Conservation (phyloP, 441 rosid genomes). For the Pelargonium citronellum region DNA sequence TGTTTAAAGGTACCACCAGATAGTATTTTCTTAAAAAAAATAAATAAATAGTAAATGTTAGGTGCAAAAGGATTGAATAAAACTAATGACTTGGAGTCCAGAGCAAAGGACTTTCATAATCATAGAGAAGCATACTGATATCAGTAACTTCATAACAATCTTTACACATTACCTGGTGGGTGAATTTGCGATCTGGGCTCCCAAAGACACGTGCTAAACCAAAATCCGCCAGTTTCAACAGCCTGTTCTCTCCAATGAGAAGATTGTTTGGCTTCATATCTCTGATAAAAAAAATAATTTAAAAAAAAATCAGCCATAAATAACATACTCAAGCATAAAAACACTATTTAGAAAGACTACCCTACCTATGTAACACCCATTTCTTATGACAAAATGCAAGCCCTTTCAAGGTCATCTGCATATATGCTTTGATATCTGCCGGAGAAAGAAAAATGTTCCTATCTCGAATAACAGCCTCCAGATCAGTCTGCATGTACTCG, state of each 20-base stretch:
- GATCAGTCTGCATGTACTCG: conserved; percentile 5
- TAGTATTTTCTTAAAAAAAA: background rate
- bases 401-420: conserved; percentile 6
- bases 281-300: background rate
- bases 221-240: conserved; percentile 4
- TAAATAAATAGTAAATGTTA: background rate
- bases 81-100: background rate
- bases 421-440: background rate
- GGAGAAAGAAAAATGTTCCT: conserved; percentile 8
- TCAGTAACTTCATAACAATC: background rate
- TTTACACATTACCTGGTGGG: conserved; percentile 3
- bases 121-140: background rate
- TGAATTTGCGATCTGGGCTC: conserved; percentile 7
- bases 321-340: background rate
- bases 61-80: background rate
- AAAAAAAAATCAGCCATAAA: background rate
- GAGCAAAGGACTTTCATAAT: background rate
- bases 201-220: conserved; percentile 6
- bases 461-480: conserved; percentile 3
- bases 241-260: conserved; percentile 3
- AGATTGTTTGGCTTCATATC: conserved; percentile 9
- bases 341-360: background rate
- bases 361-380: conserved; percentile 3
- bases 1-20: background rate
- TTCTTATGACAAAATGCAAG: conserved; percentile 5